phyloP scores from a whole-genome alignment of 768 basidiomycete genomes.

The Mycena filopes region DNA sequence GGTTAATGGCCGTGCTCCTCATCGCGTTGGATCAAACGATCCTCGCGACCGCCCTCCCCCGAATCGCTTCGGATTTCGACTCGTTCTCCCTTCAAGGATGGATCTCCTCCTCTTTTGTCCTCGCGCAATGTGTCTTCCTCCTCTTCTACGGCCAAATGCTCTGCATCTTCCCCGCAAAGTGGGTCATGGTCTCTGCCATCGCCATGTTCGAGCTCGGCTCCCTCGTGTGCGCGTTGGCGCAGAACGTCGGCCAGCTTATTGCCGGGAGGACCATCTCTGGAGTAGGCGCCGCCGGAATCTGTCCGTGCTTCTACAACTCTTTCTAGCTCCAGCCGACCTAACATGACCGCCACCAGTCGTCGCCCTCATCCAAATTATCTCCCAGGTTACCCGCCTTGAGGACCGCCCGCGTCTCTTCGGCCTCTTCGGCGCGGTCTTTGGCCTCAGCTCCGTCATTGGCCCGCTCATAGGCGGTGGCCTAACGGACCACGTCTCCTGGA shows the following conservation, averaged over 20 bases:
- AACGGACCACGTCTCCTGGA: conserved; percentile 28
- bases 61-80: conserved; percentile 36
- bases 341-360: too few species aligned
- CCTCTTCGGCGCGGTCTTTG: not conserved
- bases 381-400: too few species aligned
- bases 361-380: too few species aligned
- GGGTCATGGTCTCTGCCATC: conserved; percentile 33
- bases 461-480: conserved; percentile 41
- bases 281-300: conserved; percentile 43
- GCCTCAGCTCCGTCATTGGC: conserved; percentile 31
- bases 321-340: too few species aligned
- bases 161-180: too few species aligned
- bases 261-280: too few species aligned
- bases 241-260: too few species aligned
- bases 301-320: conserved; percentile 42
- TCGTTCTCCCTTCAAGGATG: conserved; percentile 13
- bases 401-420: too few species aligned
- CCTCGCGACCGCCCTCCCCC: conserved; percentile 38
- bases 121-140: conserved; percentile 35
- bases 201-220: conserved; percentile 31
- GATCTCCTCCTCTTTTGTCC: conserved; percentile 38
- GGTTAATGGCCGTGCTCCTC: conserved; percentile 37
- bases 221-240: too few species aligned
- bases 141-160: too few species aligned
- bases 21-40: conserved; percentile 45